A percentile compares a stretch with the other conserved stretches of the same genome.
Conservation (phyloP, 371 early-diverging fungal species). For the Fennellomyces sp. region DNA sequence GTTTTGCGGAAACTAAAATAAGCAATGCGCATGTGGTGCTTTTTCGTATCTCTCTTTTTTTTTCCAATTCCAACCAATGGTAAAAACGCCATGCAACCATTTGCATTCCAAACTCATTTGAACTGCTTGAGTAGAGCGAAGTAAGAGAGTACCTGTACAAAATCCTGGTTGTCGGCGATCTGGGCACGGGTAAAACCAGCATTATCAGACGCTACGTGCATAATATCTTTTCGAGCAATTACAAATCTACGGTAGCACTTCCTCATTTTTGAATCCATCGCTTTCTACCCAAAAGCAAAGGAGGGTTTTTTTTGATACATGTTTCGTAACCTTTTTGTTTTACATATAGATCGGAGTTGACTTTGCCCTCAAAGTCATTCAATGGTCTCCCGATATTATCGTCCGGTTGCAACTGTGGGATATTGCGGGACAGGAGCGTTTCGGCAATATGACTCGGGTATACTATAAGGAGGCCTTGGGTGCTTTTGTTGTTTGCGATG, state of each 20-base stretch:
- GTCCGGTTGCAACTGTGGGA: constrained; percentile 84
- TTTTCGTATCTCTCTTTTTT: background rate
- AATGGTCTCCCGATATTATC: constrained; percentile 58
- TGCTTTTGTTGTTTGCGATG: constrained; percentile 81
- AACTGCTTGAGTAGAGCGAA: constrained; percentile 20
- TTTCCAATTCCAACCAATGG: background rate
- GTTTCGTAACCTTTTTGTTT: background rate
- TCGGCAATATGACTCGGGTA: constrained; percentile 77
- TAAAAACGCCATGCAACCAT: background rate
- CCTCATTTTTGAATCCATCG: background rate
- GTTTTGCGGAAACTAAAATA: background rate
- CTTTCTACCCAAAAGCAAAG: background rate
- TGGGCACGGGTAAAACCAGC: constrained; percentile 79
- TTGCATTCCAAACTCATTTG: background rate
- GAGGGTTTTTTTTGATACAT: background rate
- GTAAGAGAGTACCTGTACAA: constrained; percentile 64
- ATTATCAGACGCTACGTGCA: constrained; percentile 71
- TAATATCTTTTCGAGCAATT: constrained; percentile 72
- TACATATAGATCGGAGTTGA: constrained; percentile 75
- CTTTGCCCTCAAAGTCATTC: constrained; percentile 81
- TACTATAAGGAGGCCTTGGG: constrained; percentile 84
- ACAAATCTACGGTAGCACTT: constrained; percentile 70
- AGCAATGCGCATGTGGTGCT: background rate
- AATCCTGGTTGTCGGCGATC: constrained; percentile 79
- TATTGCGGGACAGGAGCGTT: constrained; percentile 86